Conservation (phyloP, 2,329 filamentous ascomycete species). For the Aspergillus costaricaensis region DNA sequence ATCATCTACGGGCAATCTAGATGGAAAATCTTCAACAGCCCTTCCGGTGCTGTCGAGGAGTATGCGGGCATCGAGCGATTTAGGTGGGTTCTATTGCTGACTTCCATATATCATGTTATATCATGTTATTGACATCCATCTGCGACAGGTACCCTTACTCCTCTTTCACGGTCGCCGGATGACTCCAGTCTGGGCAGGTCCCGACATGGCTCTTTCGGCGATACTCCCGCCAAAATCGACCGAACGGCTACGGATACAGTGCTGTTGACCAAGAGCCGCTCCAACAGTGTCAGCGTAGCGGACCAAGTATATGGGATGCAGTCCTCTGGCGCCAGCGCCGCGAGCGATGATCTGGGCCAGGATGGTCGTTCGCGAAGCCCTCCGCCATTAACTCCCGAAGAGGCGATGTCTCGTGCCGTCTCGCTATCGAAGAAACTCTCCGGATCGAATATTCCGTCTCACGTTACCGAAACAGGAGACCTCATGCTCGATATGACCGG, state of each 20-base stretch:
- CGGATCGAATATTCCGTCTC: constrained; percentile 86
- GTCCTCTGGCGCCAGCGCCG: constrained; percentile 9
- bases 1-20: constrained; percentile 23
- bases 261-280: constrained; percentile 46
- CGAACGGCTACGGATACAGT: constrained; percentile 58
- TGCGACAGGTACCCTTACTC: constrained; percentile 41
- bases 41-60: constrained; percentile 33
- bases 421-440: constrained; percentile 84
- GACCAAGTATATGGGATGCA: constrained; percentile 15
- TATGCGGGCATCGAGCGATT: constrained; percentile 49
- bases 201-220: constrained; percentile 32
- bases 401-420: constrained; percentile 81
- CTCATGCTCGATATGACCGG: constrained; percentile 98
- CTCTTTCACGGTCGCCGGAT: constrained; percentile 43
- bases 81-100: constrained; percentile 35
- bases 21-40: constrained; percentile 26
- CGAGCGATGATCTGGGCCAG: constrained; percentile 19
- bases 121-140: constrained; percentile 9
- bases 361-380: constrained; percentile 69
- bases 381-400: constrained; percentile 67
- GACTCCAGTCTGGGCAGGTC: constrained; percentile 29
- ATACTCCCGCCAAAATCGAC: constrained; percentile 45
- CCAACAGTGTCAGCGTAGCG: constrained; percentile 19
- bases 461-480: constrained; percentile 89
- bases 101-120: not conserved